These are phyloP conservation scores for Pisolithus tinctorius DNA, from an alignment of 768 basidiomycete species.

Conservation along the genomic window DNA sequence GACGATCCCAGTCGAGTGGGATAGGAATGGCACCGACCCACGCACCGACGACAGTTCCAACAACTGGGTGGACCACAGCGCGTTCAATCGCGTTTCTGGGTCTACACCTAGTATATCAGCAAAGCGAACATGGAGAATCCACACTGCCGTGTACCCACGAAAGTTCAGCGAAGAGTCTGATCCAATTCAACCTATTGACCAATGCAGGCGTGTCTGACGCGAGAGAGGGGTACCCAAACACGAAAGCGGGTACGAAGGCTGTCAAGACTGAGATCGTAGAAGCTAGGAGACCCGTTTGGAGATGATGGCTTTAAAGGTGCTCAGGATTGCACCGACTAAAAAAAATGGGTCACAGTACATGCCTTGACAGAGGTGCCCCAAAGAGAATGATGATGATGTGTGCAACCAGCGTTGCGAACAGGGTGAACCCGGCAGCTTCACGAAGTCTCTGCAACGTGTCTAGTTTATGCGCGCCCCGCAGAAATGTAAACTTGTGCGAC, in stretches of 20 bases:
- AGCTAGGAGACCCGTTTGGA: conserved; percentile 63
- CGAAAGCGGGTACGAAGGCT: conserved; percentile 62
- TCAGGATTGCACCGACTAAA: background rate
- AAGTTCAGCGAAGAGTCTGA: conserved; percentile 74
- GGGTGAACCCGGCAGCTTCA: conserved; percentile 48
- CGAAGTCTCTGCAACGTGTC: conserved; percentile 37
- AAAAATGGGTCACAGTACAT: conserved; percentile 6
- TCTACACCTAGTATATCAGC: conserved; percentile 24
- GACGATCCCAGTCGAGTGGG: conserved; percentile 93
- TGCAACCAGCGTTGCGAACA: conserved; percentile 40
- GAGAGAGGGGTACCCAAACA: conserved; percentile 56
- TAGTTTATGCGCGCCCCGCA: conserved; percentile 1
- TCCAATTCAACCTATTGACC: conserved; percentile 60
- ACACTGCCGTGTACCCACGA: conserved; percentile 46
- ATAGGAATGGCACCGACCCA: conserved; percentile 84
- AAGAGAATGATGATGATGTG: conserved; percentile 54
- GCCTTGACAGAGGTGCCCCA: conserved; percentile 69
- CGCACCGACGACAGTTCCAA: conserved; percentile 65
- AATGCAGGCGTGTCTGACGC: conserved; percentile 37
- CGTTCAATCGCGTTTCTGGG: conserved; percentile 65
- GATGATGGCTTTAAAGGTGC: conserved; percentile 34
- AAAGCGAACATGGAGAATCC: background rate
- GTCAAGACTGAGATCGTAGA: conserved; percentile 61
- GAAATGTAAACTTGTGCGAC: conserved; percentile 12
- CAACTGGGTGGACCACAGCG: conserved; percentile 69